Evolutionary conservation across 1,139 yeast genomes (phyloP).

Genomic region (Lodderomyces pseudojiufengensis): DNA sequence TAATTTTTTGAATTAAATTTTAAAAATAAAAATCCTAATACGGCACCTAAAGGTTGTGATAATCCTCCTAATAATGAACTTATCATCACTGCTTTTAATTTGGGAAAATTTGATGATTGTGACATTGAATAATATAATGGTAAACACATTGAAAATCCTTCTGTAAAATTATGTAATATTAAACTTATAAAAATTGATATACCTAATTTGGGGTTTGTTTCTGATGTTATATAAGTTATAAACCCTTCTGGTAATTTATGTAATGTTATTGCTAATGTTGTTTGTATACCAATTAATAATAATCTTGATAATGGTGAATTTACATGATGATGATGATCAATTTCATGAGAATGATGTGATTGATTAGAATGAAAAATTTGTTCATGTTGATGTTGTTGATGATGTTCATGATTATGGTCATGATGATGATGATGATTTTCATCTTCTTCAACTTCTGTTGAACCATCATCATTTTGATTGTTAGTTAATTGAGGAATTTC

Average conservation of each 20-base stretch:
- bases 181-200: conserved; percentile 77
- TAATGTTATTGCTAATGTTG: conserved; percentile 79
- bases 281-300: conserved; percentile 83
- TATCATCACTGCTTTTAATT: conserved; percentile 61
- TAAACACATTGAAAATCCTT: conserved; percentile 90
- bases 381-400: neutral
- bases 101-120: conserved; percentile 24
- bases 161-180: conserved; percentile 88
- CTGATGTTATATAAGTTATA: conserved; percentile 74
- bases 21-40: conserved; percentile 61
- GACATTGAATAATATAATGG: conserved; percentile 74
- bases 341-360: conserved; percentile 18
- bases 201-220: conserved; percentile 72
- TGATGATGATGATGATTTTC: neutral
- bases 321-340: conserved; percentile 74
- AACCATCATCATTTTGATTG: neutral
- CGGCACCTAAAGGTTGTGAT: conserved; percentile 88
- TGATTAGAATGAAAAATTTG: conserved; percentile 8
- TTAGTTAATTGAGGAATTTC: conserved; percentile 27
- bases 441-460: conserved; percentile 1
- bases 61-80: conserved; percentile 73
- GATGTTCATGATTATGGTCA: conserved; percentile 4
- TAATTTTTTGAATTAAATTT: conserved; percentile 32
- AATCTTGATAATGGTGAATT: conserved; percentile 74
- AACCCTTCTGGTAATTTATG: conserved; percentile 97